phyloP scores from a whole-genome alignment of 2,329 filamentous ascomycete species.

The Trichoderma endophyticum region DNA sequence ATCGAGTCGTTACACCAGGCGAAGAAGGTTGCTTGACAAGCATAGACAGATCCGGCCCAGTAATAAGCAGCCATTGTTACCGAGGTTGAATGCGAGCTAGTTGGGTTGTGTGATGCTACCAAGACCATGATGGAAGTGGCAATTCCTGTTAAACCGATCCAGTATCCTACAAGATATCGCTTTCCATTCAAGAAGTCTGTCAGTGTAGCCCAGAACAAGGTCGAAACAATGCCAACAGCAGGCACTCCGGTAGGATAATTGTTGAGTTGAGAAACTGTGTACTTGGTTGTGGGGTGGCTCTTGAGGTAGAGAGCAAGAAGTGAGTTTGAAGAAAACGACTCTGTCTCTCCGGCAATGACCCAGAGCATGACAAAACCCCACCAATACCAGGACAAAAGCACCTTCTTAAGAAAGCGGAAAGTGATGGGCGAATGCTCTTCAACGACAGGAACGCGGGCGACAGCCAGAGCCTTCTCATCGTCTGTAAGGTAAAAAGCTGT shows the following conservation, averaged over 20 bases:
- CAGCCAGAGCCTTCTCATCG: slow-evolving; percentile 44
- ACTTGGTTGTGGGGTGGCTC: slow-evolving; percentile 42
- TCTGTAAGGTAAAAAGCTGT: slow-evolving; percentile 43
- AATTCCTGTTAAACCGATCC: slow-evolving; percentile 63
- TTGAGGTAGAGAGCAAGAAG: slow-evolving; percentile 53
- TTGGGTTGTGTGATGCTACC: slow-evolving; percentile 43
- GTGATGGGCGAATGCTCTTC: slow-evolving; percentile 45
- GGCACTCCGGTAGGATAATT: slow-evolving; percentile 57
- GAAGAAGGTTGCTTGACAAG: slow-evolving; percentile 71
- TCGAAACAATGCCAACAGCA: slow-evolving; percentile 56
- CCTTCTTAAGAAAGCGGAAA: slow-evolving; percentile 49
- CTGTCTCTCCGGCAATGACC: slow-evolving; percentile 68
- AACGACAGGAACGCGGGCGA: slow-evolving; percentile 38
- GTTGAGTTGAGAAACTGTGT: slow-evolving; percentile 50
- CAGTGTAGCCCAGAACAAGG: slow-evolving; percentile 65
- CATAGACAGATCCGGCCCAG: slow-evolving; percentile 67
- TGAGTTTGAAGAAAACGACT: slow-evolving; percentile 66
- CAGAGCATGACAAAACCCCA: slow-evolving; percentile 65
- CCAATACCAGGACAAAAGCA: slow-evolving; percentile 60
- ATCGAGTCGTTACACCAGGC: slow-evolving; percentile 73
- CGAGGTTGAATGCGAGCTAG: slow-evolving; percentile 41
- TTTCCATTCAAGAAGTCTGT: slow-evolving; percentile 64
- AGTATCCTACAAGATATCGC: slow-evolving; percentile 64
- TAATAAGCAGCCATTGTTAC: slow-evolving; percentile 65
- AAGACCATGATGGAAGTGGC: slow-evolving; percentile 62